A percentile compares a stretch with the other conserved stretches of the same genome.
These are phyloP conservation scores for Solanum infundibuliforme DNA, from an alignment of 257 asterid species.

Conservation along the genomic window DNA sequence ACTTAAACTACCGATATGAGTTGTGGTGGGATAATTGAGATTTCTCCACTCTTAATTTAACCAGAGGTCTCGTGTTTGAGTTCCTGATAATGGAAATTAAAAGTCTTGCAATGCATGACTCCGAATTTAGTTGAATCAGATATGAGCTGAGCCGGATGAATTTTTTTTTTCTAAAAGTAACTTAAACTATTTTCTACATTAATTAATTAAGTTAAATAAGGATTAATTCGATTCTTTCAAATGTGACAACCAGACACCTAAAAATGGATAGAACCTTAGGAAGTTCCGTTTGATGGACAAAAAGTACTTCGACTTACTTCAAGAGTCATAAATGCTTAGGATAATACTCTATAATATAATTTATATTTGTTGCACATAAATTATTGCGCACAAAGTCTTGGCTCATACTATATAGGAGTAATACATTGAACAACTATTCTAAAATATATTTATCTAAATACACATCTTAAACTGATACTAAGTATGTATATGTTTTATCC, in stretches of 20 bases:
- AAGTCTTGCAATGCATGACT: not conserved
- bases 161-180: not conserved
- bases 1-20: not conserved
- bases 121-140: not conserved
- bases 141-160: no score
- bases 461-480: no score
- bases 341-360: not conserved
- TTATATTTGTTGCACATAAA: not conserved
- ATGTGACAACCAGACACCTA: not conserved
- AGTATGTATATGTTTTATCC: no score
- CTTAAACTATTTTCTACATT: not conserved
- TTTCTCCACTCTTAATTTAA: not conserved
- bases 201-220: not conserved
- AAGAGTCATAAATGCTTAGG: not conserved
- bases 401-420: not conserved
- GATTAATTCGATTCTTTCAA: not conserved
- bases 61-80: not conserved
- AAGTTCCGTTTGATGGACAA: not conserved
- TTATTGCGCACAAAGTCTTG: not conserved
- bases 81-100: rapidly evolving
- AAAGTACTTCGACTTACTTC: not conserved
- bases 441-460: no score
- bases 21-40: not conserved
- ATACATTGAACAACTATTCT: no score
- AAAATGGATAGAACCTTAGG: not conserved